Evolutionary conservation across 2,329 filamentous ascomycete species (phyloP), one percentile per base, ranked within the genome.

Genomic region (Macrophomina phaseolina): DNA sequence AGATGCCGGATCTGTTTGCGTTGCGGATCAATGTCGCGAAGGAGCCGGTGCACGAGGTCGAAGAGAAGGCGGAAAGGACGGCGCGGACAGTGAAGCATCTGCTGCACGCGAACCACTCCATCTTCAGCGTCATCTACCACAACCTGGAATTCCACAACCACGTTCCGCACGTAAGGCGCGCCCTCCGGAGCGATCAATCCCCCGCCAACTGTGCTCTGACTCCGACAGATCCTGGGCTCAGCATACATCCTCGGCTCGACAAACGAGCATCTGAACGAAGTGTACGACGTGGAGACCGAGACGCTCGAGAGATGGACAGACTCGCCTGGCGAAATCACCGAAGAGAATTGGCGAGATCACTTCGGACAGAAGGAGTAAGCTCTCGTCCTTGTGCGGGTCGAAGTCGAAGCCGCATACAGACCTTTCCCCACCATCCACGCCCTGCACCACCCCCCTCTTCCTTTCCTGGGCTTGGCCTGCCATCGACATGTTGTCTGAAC

Each of bases 21-120:
- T 45, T 45, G 12, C 63, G 51, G 3, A 36, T 65, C 51, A 40
- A 34, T 6, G 38, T 65, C 18, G 30, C 46, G n/a, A 14, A 48
- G n/a, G 63, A 65, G n/a, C 40, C 51, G 7, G 63, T 56, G 11
- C 49, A 96, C 79, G 87, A 91, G 76, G 86, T 97, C 72, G 94
- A 98, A 80, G 90, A 90, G 6, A 85, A 88, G 60, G 85, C 89
- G 7, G 93, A 96, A 75, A 94, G 92, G 77, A 85, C 91, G 66
- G 89, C 91, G 28, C 85, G 94, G 68, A 92, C 92, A 18, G 84
- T 99, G 68, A 97, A 97, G 81, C 93, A 98, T 79, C 83, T 99
- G 16, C 79, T 99, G 68, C 92, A 91, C 77, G 90, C 94, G 62
- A 98, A 98, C 77, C 95, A 99, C 81, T 90, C 90, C 71, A 97